phyloP scores from a whole-genome alignment of 805 yeast genomes.

The Metschnikowia drakensbergensis region DNA sequence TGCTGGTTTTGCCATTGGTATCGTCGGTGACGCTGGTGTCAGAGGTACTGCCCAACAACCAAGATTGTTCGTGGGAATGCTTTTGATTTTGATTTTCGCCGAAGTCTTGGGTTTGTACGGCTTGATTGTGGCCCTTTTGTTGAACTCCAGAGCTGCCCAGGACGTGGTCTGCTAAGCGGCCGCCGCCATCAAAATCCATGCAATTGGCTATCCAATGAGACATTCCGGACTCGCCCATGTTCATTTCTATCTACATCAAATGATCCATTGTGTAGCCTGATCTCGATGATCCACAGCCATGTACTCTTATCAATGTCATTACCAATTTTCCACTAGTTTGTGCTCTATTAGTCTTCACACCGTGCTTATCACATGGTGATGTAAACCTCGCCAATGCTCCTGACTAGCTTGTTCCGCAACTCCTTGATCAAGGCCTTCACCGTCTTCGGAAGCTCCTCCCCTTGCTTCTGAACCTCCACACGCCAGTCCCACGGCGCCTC shows the following conservation, averaged over 20 bases:
- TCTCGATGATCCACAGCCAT: no score
- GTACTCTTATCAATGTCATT: neutral
- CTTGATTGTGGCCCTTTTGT: conserved; percentile 92
- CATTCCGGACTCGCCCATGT: neutral
- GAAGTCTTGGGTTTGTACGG: conserved; percentile 99
- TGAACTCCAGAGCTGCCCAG: conserved; percentile 96
- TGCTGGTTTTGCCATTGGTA: conserved; percentile 98
- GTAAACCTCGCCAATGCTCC: conserved; percentile 35
- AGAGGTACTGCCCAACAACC: conserved; percentile 99
- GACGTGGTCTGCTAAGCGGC: conserved; percentile 70
- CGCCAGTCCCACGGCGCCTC: conserved; percentile 37
- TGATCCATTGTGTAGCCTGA: neutral
- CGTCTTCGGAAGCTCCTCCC: conserved; percentile 22
- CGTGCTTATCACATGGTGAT: conserved; percentile 14
- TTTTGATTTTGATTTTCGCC: conserved; percentile 96
- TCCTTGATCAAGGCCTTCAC: conserved; percentile 24
- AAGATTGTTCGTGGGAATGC: conserved; percentile 97
- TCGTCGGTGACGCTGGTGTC: conserved; percentile 99
- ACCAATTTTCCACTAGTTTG: neutral
- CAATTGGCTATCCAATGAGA: neutral
- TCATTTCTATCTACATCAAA: neutral
- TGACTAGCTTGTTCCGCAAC: conserved; percentile 31
- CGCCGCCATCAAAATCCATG: neutral
- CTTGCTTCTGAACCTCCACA: conserved; percentile 16
- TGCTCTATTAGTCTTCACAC: neutral